Conservation (phyloP, 352 stramenopile genomes). For the Albugo candida region DNA sequence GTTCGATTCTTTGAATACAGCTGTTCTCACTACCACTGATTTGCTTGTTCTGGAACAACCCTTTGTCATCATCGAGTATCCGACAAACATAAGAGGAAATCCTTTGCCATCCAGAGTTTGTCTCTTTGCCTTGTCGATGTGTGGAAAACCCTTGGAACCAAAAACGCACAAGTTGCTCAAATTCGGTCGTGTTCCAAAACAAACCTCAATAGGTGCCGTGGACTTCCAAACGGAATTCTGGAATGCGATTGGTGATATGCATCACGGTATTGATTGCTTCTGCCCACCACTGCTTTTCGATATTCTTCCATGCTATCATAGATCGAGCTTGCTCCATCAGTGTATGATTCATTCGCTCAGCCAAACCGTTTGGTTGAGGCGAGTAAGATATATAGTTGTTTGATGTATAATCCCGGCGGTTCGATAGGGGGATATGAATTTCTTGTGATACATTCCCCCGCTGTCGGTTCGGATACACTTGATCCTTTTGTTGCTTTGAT, state of each 20-base stretch:
- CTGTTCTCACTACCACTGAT: too few species aligned
- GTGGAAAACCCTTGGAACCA: constrained; percentile 11
- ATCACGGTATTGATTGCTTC: constrained; percentile 14
- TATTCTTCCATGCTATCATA: constrained; percentile 12
- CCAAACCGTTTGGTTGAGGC: constrained; percentile 10
- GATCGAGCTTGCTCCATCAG: constrained; percentile 11
- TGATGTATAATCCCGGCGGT: too few species aligned
- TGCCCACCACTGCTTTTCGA: constrained; percentile 12
- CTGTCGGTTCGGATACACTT: constrained; percentile 12
- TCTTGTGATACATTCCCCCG: too few species aligned
- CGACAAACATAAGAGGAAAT: constrained; percentile 10
- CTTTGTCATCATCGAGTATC: constrained; percentile 8
- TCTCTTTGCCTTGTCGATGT: constrained; percentile 10
- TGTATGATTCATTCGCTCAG: constrained; percentile 13
- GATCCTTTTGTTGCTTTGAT: constrained; percentile 3
- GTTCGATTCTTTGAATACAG: not conserved
- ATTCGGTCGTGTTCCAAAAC: constrained; percentile 2
- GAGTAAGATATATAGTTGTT: too few species aligned
- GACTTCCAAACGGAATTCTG: not conserved
- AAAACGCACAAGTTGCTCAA: constrained; percentile 14
- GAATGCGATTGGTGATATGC: constrained; percentile 11
- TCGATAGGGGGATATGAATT: too few species aligned
- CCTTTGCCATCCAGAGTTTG: constrained; percentile 12
- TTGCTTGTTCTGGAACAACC: constrained; percentile 1
- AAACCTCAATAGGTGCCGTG: constrained; percentile 13